Conservation (phyloP, 305 asterid genomes). For the Rubia peregrina region DNA sequence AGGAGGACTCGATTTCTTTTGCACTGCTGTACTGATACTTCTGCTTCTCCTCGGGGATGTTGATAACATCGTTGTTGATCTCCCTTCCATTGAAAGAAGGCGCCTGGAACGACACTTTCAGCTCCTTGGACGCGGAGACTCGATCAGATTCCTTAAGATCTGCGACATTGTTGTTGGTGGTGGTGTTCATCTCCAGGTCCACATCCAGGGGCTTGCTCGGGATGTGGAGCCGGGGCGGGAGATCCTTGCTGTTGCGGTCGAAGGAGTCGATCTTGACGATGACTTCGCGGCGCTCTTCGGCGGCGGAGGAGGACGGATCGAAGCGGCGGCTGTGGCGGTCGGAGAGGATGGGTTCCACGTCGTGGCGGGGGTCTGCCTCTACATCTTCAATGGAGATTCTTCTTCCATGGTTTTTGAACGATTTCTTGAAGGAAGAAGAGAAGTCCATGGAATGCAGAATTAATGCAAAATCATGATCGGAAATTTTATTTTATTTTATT, state of each 20-base stretch:
- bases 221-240: not conserved
- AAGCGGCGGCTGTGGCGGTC: constrained; percentile 22
- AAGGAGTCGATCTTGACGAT: constrained; percentile 54
- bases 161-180: not conserved
- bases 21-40: not conserved
- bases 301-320: not conserved
- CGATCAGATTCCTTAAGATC: constrained; percentile 5
- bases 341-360: constrained; percentile 51
- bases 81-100: constrained; percentile 13
- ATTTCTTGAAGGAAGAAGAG: constrained; percentile 49
- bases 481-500: not conserved
- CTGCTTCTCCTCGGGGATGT: constrained; percentile 32
- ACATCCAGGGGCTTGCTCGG: constrained; percentile 37
- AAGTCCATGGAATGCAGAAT: constrained; percentile 31
- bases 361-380: constrained; percentile 29
- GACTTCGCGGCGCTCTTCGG: constrained; percentile 33
- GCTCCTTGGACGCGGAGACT: constrained; percentile 29
- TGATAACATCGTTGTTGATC: constrained; percentile 22
- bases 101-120: constrained; percentile 32
- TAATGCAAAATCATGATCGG: not conserved
- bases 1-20: constrained; percentile 19
- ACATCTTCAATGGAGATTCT: constrained; percentile 29
- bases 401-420: constrained; percentile 40
- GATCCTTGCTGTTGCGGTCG: constrained; percentile 13
- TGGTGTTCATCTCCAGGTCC: constrained; percentile 59